Evolutionary conservation across 2,329 filamentous ascomycete genomes (phyloP), one percentile per base, ranked within the genome.

Genomic region (Cadophora gregata): DNA sequence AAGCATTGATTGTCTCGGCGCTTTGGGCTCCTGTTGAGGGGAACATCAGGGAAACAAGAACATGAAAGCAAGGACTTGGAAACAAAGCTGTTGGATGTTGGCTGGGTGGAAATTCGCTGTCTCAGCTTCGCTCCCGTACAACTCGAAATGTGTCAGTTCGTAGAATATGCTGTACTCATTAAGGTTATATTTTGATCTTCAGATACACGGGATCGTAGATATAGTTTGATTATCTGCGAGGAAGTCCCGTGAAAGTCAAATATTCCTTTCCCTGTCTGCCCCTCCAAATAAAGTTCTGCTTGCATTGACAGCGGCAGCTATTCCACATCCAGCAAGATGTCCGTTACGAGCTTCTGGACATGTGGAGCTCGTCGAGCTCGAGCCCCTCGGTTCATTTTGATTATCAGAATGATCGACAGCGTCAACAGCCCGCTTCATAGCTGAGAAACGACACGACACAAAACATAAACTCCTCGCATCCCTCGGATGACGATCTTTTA

Each of bases 251-350:
- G 14, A 29, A 29, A 19, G 31, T 19, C 14, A 12, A 51, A 19
- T 12, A 19, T 24, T 51, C 7, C 10, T 12, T 5, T 4, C 48
- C 48, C 25, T 9, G 16, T 51, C 25, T 45, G 42, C 42, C 42
- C 36, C 42, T 45, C 21, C 25, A 1, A 51, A 51, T 51, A 51
- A 51, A 51, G 48, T 29, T 51, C 36, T 31, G 29, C 29, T 16
- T 38, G 36, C 36, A 38, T 24, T 58, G 53, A 58, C 53, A 58
- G 53, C 53, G 53, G 53, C n/a, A 42, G 10, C 53, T 21, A 25
- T 58, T 4, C 53, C 53, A 12, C 9, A 58, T 25, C n/a, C 21
- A 31, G 53, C n/a, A 12, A 24, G 53, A 36, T 8, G 9, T 58
- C 53, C 53, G 53, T 58, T 24, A n/a, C 53, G 21, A 58, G 51